Evolutionary conservation across 2,329 filamentous ascomycete genomes (phyloP).

Genomic region (Cladobotryum protrusum): DNA sequence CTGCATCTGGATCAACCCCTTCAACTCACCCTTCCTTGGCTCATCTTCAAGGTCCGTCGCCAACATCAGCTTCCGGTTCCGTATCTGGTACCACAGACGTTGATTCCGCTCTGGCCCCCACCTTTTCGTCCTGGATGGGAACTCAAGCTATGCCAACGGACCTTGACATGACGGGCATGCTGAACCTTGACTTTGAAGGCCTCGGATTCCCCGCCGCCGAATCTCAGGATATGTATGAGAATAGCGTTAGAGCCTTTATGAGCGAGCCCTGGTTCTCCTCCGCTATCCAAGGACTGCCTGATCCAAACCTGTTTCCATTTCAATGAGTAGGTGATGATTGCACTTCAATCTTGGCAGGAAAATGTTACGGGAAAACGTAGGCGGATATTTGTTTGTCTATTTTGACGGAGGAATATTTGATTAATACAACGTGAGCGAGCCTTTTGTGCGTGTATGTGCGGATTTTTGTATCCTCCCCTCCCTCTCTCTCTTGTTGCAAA

Average conservation of each 20-base stretch:
- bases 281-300: slow-evolving; percentile 30
- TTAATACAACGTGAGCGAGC: no score
- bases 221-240: slow-evolving; percentile 24
- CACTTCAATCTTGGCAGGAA: no score
- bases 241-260: slow-evolving; percentile 30
- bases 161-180: slow-evolving; percentile 18
- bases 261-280: slow-evolving; percentile 36
- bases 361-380: no score
- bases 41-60: slow-evolving; percentile 3
- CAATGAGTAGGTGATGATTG: slow-evolving; percentile 12
- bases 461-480: no score
- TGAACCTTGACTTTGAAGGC: slow-evolving; percentile 25
- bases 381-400: no score
- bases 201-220: slow-evolving; percentile 21
- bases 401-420: no score
- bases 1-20: slow-evolving; percentile 6
- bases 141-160: slow-evolving; percentile 2
- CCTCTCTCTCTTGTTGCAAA: no score
- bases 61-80: slow-evolving; percentile 12
- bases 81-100: slow-evolving; percentile 16
- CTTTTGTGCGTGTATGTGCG: no score
- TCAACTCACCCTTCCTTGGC: background rate
- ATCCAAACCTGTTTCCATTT: slow-evolving; percentile 30
- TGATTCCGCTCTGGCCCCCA: slow-evolving; percentile 21
- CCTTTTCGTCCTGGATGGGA: slow-evolving; percentile 13